Evolutionary conservation across 331 rosid genomes (phyloP).

Genomic region (Cydonia oblonga): DNA sequence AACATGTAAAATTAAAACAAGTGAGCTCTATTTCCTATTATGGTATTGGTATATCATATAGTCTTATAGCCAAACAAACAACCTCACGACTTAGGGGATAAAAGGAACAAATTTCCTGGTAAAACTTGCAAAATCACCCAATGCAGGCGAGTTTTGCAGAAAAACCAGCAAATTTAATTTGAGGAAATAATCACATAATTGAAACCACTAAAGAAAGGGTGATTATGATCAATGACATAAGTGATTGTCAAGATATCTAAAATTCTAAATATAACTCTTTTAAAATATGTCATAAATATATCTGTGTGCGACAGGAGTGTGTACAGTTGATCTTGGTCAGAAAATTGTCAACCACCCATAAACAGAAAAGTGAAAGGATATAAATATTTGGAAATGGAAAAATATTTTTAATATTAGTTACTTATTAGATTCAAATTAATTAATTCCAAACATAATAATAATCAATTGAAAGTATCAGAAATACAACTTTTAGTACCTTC

Average conservation of each 20-base stretch:
- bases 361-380: background rate
- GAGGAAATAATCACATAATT: background rate
- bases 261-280: background rate
- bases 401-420: background rate
- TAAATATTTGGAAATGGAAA: background rate
- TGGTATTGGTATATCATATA: background rate
- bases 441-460: background rate
- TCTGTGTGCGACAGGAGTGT: background rate
- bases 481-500: conserved; percentile 42
- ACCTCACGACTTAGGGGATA: background rate
- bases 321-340: background rate
- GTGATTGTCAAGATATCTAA: background rate
- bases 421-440: background rate
- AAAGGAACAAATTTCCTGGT: background rate
- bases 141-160: background rate
- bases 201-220: background rate
- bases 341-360: background rate
- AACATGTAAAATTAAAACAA: background rate
- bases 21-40: background rate
- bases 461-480: conserved; percentile 11
- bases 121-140: background rate
- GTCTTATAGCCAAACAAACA: background rate
- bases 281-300: background rate
- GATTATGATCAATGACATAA: background rate
- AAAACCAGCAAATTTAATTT: background rate